Percentiles rank a stretch among this genome's conserved stretches.
phyloP scores from a whole-genome alignment of 106 monocot species.

The Platanthera zijinensis region DNA sequence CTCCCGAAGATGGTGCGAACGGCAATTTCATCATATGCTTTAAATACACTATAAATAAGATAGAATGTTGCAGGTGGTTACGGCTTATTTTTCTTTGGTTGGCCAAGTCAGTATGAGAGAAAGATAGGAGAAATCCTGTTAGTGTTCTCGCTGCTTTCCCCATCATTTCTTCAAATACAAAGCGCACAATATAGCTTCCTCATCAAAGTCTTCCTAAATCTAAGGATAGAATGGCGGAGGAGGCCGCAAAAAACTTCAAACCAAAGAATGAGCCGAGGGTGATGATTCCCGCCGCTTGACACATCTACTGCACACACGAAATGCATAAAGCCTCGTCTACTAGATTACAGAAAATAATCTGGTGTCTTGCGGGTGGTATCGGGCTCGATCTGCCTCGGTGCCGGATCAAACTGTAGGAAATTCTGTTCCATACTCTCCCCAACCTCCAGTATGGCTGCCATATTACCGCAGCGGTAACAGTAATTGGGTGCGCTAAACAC shows the following conservation, averaged over 20 bases:
- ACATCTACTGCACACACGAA: constrained; percentile 10
- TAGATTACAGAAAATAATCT: constrained; percentile 38
- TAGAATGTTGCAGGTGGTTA: neutral
- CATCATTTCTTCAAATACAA: constrained; percentile 3
- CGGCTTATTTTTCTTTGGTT: neutral
- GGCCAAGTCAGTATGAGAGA: neutral
- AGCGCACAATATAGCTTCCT: neutral
- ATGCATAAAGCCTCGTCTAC: neutral
- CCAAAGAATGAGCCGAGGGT: constrained; percentile 18
- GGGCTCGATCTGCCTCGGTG: constrained; percentile 41
- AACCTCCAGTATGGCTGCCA: constrained; percentile 50
- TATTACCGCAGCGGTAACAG: constrained; percentile 51
- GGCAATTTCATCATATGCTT: neutral
- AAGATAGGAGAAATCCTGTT: neutral
- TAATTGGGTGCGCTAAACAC: constrained; percentile 52
- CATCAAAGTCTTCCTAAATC: neutral
- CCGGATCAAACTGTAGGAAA: constrained; percentile 47
- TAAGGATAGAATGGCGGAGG: neutral
- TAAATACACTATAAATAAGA: constrained; percentile 2
- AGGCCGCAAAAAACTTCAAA: constrained; percentile 4
- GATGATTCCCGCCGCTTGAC: neutral
- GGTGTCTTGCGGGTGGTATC: constrained; percentile 41
- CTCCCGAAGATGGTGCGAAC: neutral
- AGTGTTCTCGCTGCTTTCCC: constrained; percentile 13
- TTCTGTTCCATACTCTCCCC: constrained; percentile 54